These are phyloP conservation scores for Yamadazyma atmosphaerica DNA, from an alignment of 1,139 yeast genomes.

Conservation along the genomic window DNA sequence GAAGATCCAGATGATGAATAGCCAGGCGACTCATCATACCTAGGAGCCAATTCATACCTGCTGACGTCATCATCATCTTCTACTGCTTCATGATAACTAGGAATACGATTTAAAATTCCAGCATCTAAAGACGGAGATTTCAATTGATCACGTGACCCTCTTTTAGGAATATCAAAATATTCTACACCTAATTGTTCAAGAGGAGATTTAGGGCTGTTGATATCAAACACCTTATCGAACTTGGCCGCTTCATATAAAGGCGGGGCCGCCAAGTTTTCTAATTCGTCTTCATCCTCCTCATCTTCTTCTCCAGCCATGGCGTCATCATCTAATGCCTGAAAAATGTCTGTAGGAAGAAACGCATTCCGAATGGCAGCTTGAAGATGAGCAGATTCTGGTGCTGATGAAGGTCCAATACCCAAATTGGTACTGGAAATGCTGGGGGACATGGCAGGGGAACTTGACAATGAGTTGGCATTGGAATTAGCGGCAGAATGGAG, in stretches of 20 bases:
- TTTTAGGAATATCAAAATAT: conserved; percentile 17
- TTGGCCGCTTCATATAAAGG: conserved; percentile 43
- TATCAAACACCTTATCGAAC: conserved; percentile 38
- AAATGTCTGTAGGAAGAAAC: not conserved
- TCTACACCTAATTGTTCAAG: conserved; percentile 34
- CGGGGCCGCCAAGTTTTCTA: conserved; percentile 36
- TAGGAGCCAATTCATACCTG: conserved; percentile 21
- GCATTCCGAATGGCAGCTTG: conserved; percentile 1
- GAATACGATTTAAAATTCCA: conserved; percentile 19
- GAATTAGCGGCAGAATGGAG: conserved; percentile 5
- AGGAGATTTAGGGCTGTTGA: conserved; percentile 37
- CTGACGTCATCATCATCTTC: conserved; percentile 20
- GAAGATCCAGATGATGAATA: conserved; percentile 3
- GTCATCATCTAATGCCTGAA: conserved; percentile 10
- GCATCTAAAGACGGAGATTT: conserved; percentile 11
- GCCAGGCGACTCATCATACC: conserved; percentile 13
- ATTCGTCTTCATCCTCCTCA: conserved; percentile 29
- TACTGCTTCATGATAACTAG: conserved; percentile 25
- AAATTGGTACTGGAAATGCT: conserved; percentile 8
- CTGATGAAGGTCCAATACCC: not conserved
- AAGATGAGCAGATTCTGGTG: conserved; percentile 1
- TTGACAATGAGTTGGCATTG: not conserved
- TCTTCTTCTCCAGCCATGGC: conserved; percentile 22
- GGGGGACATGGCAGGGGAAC: conserved; percentile 11
- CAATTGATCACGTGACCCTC: conserved; percentile 19